Evolutionary conservation across 352 stramenopile species (phyloP), one percentile per base, ranked within the genome.

Genomic region (Globisporangium splendens): DNA sequence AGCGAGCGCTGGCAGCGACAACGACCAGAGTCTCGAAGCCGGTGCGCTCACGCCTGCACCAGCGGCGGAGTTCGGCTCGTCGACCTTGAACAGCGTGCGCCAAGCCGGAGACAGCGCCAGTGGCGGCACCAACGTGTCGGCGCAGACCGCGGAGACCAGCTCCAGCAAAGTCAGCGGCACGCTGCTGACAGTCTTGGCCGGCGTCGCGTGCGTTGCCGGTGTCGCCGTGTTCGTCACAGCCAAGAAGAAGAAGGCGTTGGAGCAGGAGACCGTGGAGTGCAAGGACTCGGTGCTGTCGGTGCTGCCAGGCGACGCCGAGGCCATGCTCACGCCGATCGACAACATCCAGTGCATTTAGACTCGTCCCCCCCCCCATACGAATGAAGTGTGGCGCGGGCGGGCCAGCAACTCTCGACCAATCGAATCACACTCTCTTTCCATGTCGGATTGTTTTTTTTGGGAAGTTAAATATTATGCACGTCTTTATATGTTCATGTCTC

Each of bases 281-380:
- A 63, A 63, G 50, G 56, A 68, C 47, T 62, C 54, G 46, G 33
- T 65, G n/a, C 61, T 48, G 55, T 56, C 39, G 14, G 56, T 67
- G 46, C 7, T 35, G 28, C 28, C 28, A 8, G 28, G 28, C 28
- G 28, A 35, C 28, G 10, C 28, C 28, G 50, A 72, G 12, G 66
- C 68, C 28, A 51, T 79, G 41, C 66, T 80, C 58, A 81, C 72
- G 2, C 72, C 72, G 0, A 49, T 74, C 47, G 65, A 70, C 35
- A 63, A 64, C 62, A 81, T 81, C 61, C 67, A 66, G 38, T 62
- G 56, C 48, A 62, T 62, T 24, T 62, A 62, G 24, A 42, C 39
- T 1, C 8, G 18, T n/a, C n/a, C n/a, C n/a, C n/a, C n/a, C 28
- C 28, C 28, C 28, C 5, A 35, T 35, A 8, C 28, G 28, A 35